Evolutionary conservation across 345 rosid species (phyloP).

Genomic region (Moringa oleifera): DNA sequence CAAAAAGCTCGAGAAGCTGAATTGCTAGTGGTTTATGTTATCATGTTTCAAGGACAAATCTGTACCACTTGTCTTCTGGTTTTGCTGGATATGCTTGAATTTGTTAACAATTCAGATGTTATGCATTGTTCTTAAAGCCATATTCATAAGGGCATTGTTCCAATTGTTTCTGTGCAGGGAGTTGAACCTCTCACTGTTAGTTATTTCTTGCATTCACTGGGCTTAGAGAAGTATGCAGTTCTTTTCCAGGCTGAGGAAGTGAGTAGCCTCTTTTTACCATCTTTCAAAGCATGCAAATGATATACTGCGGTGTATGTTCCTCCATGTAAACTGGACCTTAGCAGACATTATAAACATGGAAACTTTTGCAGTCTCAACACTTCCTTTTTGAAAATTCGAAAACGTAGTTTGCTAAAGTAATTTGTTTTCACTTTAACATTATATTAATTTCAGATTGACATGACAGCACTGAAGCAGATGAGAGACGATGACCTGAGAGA

Average conservation of each 20-base stretch:
- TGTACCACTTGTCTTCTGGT: neutral
- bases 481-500: constrained; percentile 33
- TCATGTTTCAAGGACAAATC: neutral
- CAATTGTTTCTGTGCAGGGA: constrained; percentile 8
- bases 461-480: constrained; percentile 37
- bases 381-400: neutral
- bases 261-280: constrained; percentile 12
- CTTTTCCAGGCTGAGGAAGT: constrained; percentile 40
- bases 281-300: neutral
- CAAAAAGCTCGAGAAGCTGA: neutral
- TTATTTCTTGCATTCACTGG: constrained; percentile 30
- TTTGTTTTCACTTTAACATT: neutral
- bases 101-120: neutral
- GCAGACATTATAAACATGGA: neutral
- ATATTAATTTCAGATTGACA: constrained; percentile 26
- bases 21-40: neutral
- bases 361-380: neutral
- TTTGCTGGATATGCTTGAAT: neutral
- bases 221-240: constrained; percentile 33
- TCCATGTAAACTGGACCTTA: neutral
- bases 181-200: constrained; percentile 25
- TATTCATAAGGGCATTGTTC: neutral
- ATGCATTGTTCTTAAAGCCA: neutral
- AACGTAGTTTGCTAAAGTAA: neutral
- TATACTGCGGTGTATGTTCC: too few relatives aligned